Evolutionary conservation across 106 monocot species (phyloP), one percentile per base, ranked within the genome.

Genomic region (Dioscorea zingiberensis): DNA sequence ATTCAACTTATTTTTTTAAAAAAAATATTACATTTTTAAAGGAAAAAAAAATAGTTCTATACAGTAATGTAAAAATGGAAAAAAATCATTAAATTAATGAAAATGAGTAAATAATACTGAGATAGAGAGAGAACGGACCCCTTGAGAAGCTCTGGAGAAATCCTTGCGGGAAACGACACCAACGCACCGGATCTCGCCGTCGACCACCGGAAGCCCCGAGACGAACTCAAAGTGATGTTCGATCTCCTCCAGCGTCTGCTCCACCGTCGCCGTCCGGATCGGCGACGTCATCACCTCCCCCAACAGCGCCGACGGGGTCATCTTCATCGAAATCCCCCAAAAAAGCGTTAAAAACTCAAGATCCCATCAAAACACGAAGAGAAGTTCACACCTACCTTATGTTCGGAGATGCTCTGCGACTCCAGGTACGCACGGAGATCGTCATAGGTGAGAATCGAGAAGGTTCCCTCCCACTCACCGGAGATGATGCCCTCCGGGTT

Each of bases 401-500:
- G 26, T 12, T 54, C 69, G 21, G 46, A 64, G 47, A 81, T 45
- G 74, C 86, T 84, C 62, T 94, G 86, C 2, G 81, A 69, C 69
- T 86, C 81, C 16, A 89, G 83, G 67, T 86, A 94, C 5, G 81
- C 89, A 25, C 76, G 63, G 55, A 93, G 81, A 44, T 93, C 93
- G 53, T 85, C 78, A 78, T 81, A 93, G 73, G 78, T 78, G 65
- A 86, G 88, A 26, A 93, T 76, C 30, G 88, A 93, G 79, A 86
- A 74, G 64, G 81, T 93, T 45, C 81, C 85, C 44, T 88, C 80
- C 93, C 93, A 93, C 69, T 93, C 93, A 12, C 93, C 93, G 58
- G 93, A 93, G 64, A 93, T 67, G 72, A 93, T 81, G 21, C 85
- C 88, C 73, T 83, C 85, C 4, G 93, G 83, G 47, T 88, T 80